Percentiles rank a stretch among this genome's conserved stretches.
Evolutionary conservation across 768 basidiomycete genomes (phyloP).

Genomic region (Trichaptum fuscoviolaceum): DNA sequence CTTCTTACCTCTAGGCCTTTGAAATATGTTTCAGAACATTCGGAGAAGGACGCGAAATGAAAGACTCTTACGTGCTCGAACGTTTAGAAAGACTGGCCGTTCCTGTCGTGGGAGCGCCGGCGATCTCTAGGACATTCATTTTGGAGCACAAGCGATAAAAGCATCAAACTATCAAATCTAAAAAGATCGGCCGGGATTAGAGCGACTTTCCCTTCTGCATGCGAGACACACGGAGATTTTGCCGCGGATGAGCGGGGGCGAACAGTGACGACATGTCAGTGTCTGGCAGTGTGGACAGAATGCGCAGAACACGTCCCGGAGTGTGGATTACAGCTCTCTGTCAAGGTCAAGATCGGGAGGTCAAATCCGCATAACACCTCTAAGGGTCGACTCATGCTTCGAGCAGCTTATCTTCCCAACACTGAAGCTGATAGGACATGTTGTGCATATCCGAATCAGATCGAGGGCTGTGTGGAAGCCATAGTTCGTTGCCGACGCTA

Average conservation of each 20-base stretch:
- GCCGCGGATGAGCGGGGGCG: background rate
- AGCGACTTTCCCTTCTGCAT: background rate
- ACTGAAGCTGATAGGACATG: background rate
- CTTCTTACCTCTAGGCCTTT: background rate
- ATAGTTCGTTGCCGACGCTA: background rate
- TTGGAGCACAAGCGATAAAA: background rate
- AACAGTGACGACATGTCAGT: background rate
- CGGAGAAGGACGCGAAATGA: background rate
- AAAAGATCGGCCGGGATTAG: background rate
- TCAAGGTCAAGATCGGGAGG: background rate
- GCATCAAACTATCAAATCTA: background rate
- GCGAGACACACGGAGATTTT: background rate
- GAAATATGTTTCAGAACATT: background rate
- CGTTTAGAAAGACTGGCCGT: background rate
- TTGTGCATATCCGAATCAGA: background rate
- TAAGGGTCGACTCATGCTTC: background rate
- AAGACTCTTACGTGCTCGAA: background rate
- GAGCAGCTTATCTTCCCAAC: background rate
- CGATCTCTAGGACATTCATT: background rate
- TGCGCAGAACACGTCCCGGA: background rate
- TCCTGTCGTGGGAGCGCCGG: background rate
- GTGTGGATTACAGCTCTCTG: no score
- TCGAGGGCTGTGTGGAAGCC: background rate
- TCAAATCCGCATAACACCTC: background rate
- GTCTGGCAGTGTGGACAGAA: background rate